Base-by-base conservation (phyloP, 169 alveolate species). In the Cytauxzoon felis region DNA sequence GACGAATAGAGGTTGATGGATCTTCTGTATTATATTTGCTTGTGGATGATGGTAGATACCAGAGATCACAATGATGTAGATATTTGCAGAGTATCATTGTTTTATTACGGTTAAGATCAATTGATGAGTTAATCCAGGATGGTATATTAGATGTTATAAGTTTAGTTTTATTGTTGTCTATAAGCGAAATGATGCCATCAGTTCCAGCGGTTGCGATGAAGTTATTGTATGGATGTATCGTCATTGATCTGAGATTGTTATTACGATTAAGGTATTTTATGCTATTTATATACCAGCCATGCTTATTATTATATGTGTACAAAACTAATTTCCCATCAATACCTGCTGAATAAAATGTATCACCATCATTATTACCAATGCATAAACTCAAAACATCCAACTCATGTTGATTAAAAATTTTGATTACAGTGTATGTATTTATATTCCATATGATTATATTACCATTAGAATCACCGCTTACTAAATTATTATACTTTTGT, bases 401-500 rank as follows among this genome's bases (percentile, higher is more conserved):
- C 23, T 56, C 50, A 33, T 67, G 81, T 32, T 76, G 81, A 45
- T 64, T 56, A 62, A 76, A 66, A 73, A 52, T 47, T 32, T 57
- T 53, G 40, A 40, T 59, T 75, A 65, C 60, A 13, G 80, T 76
- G 30, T 68, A 56, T 36, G 79, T 56, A 16, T 41, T 33, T 33
- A 66, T 42, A 48, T 76, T 80, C 86, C 86, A 76, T 23, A 76
- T 32, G 18, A 51, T 76, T 8, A 76, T 75, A 47, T 57, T 76
- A 11, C 86, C 86, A 13, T 27, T 26, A n/a, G 81, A 67, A 33
- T 76, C 86, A 2, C 86, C 86, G 42, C 81, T 76, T 9, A 58
- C 75, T 38, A 76, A 45, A 34, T 51, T 0, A 4, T 42, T 48
- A 21, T 76, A 59, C 18, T 57, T 42, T 13, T 34, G 38, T 26